Base-by-base conservation (phyloP, 75 land plant species). In the Pinus taeda region DNA sequence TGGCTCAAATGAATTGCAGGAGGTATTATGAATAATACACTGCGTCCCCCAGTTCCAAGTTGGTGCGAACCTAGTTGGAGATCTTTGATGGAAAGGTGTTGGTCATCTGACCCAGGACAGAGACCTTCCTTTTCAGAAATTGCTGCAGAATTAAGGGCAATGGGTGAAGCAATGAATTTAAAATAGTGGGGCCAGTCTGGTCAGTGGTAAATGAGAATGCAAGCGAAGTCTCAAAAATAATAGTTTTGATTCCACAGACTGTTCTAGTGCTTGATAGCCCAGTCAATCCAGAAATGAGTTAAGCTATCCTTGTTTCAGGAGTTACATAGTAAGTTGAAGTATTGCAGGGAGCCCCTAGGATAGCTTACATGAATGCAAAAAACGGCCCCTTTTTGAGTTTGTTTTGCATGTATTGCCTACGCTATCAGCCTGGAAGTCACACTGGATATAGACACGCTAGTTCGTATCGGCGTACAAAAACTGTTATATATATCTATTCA, bases 21-120 rank as follows among this genome's bases (percentile, higher is more conserved):
- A 14, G 96, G 96, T 14, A 91, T 93, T 60, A 86, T 93, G 82
- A 91, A 85, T 78, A 91, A 93, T 79, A 76, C 92, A 22, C 66
- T 93, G 29, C 90, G 96, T 14, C 96, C 94, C 49, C 80, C 84
- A 77, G 81, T 91, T 45, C 96, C 96, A 64, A 72, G 79, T 67
- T 93, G 96, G 96, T 93, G 96, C 66, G 96, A 93, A 58, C 96
- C 96, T 53, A 91, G 89, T 79, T 93, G 96, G 96, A 93, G 82
- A 74, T 76, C 90, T 60, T 80, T 93, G 83, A 93, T 93, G 96
- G 90, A 89, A 79, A 87, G 87, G 69, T 93, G 92, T 75, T 93
- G 96, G 96, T 79, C 88, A 1, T 73, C 90, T 57, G 94, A 93
- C 81, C 94, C 96, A 61, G 64, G 76, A 14, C 81, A 80, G 24